Evolutionary conservation across 768 basidiomycete genomes (phyloP), one percentile per base, ranked within the genome.

Genomic region (Candolleomyces eurysporus): DNA sequence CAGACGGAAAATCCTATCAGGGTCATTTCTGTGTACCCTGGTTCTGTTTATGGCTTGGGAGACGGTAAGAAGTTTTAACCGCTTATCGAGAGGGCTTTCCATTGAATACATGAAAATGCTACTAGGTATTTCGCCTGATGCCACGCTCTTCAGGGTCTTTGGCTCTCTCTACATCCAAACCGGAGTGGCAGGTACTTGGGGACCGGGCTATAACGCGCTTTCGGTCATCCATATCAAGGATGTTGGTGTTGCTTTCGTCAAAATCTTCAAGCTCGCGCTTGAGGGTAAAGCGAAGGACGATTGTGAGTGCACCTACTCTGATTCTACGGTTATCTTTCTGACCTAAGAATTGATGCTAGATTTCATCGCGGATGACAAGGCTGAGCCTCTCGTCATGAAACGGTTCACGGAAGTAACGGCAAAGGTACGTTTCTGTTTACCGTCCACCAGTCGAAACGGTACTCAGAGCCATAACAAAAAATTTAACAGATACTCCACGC

Each of bases 171-270:
- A 67, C 52, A 71, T 73, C 60, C 63, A 67, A 0, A 61, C 69
- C 13, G 75, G 78, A 21, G 69, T 70, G 43, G 73, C 73, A 0
- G 79, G 79, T n/a, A 78, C 78, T 1, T 82, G 76, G 76, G 81
- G 79, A 11, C 64, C 70, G 5, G 79, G 79, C 3, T 64, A 67
- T 43, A 81, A 79, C 39, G 32, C 70, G 11, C 73, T 78, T 71
- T 70, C 69, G 40, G 76, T 71, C 40, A 68, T 78, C 5, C 79
- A 80, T 51, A 74, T 82, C 56, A 73, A 73, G 51, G 80, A 82
- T 57, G 71, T 72, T 7, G 74, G 75, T 0, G 66, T 64, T 52
- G 75, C 74, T 22, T 49, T 80, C 7, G 39, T 75, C 26, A 65
- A 71, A 21, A 66, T 80, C 43, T 66, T 82, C 36, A 71, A 78